Evolutionary conservation across 169 alveolate genomes (phyloP).

Genomic region (Plasmodium berghei): DNA sequence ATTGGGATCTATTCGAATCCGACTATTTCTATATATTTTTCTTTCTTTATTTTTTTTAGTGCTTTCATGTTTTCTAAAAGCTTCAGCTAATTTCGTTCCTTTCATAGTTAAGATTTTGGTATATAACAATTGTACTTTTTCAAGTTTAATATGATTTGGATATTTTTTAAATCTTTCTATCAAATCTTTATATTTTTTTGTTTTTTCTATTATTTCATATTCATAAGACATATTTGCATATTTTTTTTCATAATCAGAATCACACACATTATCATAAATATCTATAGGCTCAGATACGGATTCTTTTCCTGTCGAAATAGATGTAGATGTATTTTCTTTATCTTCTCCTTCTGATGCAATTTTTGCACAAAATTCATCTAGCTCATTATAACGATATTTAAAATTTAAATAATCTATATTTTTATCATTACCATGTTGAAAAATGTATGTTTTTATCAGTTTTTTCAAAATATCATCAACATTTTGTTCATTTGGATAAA

Average conservation of each 20-base stretch:
- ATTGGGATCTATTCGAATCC: constrained; percentile 75
- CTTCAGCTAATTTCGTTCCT: constrained; percentile 38
- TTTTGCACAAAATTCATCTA: constrained; percentile 43
- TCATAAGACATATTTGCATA: constrained; percentile 54
- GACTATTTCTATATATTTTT: constrained; percentile 36
- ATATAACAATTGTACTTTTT: constrained; percentile 57
- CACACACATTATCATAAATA: constrained; percentile 30
- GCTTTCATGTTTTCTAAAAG: constrained; percentile 78
- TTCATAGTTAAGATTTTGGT: constrained; percentile 64
- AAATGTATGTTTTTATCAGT: constrained; percentile 79
- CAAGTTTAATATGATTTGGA: constrained; percentile 35
- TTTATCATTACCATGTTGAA: constrained; percentile 80
- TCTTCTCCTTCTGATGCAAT: background rate
- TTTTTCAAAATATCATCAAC: constrained; percentile 79
- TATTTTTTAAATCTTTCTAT: constrained; percentile 37
- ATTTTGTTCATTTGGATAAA: constrained; percentile 80
- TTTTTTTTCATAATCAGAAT: constrained; percentile 34
- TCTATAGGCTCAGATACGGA: background rate
- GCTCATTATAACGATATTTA: constrained; percentile 55
- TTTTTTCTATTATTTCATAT: constrained; percentile 40
- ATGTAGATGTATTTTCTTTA: too few species aligned
- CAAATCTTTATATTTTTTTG: constrained; percentile 44
- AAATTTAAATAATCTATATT: constrained; percentile 58
- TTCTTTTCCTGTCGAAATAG: background rate
- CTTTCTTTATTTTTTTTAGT: constrained; percentile 43